A percentile compares a stretch with the other conserved stretches of the same genome.
Conservation (phyloP, 2,329 filamentous ascomycete species). For the Helotiales sp. region DNA sequence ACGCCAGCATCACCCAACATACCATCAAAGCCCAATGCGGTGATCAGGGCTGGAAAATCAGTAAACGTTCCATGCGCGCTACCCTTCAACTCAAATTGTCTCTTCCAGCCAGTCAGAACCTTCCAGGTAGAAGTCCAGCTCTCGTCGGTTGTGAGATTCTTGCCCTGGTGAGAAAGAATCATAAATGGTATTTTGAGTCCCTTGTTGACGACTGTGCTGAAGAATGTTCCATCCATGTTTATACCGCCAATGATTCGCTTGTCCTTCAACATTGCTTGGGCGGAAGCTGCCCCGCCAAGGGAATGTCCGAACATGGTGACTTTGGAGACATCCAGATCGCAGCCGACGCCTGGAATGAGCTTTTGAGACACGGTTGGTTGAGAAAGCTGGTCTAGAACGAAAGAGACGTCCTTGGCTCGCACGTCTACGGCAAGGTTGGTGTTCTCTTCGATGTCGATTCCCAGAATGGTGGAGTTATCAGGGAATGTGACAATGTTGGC, state of each 20-base stretch:
- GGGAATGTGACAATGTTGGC: slow-evolving; percentile 44
- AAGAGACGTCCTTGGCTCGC: slow-evolving; percentile 35
- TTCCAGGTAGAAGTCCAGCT: slow-evolving; percentile 42
- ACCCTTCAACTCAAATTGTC: slow-evolving; percentile 40
- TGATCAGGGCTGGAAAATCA: slow-evolving; percentile 38
- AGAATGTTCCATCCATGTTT: slow-evolving; percentile 47
- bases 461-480: slow-evolving; percentile 32
- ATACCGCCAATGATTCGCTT: slow-evolving; percentile 44
- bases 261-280: slow-evolving; percentile 42
- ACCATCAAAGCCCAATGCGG: slow-evolving; percentile 23
- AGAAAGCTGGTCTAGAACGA: slow-evolving; percentile 35
- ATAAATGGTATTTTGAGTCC: slow-evolving; percentile 43
- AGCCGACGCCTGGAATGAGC: slow-evolving; percentile 16
- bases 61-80: slow-evolving; percentile 43
- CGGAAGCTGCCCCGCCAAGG: slow-evolving; percentile 44
- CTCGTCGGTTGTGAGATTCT: slow-evolving; percentile 38
- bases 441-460: slow-evolving; percentile 26
- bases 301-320: slow-evolving; percentile 44
- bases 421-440: slow-evolving; percentile 26
- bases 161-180: slow-evolving; percentile 38
- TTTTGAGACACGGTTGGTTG: slow-evolving; percentile 4
- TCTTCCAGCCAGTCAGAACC: slow-evolving; percentile 39
- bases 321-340: slow-evolving; percentile 37
- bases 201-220: slow-evolving; percentile 35
- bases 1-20: slow-evolving; percentile 8